Evolutionary conservation across 2,329 filamentous ascomycete genomes (phyloP).

Genomic region (Ophiostoma ulmi): DNA sequence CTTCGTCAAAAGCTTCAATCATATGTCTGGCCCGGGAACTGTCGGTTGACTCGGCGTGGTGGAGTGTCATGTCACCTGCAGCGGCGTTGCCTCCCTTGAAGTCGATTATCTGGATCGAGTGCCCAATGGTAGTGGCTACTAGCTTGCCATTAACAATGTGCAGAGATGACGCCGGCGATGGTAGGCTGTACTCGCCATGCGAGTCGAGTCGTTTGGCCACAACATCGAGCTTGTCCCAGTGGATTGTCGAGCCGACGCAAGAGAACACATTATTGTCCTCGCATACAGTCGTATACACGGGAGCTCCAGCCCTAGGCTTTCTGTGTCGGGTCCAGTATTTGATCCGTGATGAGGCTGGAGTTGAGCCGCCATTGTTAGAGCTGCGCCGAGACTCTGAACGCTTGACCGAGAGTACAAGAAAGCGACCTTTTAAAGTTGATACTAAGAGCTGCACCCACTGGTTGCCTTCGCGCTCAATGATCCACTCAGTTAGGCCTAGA

Average conservation of each 20-base stretch:
- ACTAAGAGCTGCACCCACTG: constrained; percentile 60
- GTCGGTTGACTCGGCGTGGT: constrained; percentile 46
- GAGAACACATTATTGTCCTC: constrained; percentile 54
- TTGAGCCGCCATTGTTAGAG: constrained; percentile 18
- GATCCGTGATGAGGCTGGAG: constrained; percentile 33
- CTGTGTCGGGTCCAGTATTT: constrained; percentile 53
- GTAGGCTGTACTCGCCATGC: constrained; percentile 44
- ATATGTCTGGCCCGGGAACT: constrained; percentile 40
- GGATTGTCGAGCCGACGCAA: constrained; percentile 49
- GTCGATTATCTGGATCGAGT: constrained; percentile 49
- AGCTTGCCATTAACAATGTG: constrained; percentile 45
- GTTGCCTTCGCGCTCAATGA: constrained; percentile 51
- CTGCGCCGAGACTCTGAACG: constrained; percentile 29
- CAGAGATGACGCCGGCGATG: constrained; percentile 50
- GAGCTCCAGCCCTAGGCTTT: constrained; percentile 38
- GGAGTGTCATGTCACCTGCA: constrained; percentile 37
- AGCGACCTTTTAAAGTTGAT: constrained; percentile 48
- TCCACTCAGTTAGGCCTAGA: constrained; percentile 60
- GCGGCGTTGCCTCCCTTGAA: constrained; percentile 39
- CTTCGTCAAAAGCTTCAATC: constrained; percentile 38
- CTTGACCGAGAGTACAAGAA: constrained; percentile 53
- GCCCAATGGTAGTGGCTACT: constrained; percentile 47
- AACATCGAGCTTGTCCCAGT: constrained; percentile 52
- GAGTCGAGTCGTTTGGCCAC: constrained; percentile 47
- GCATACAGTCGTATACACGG: constrained; percentile 54